A percentile compares a stretch with the other conserved stretches of the same genome.
phyloP scores from a whole-genome alignment of 768 basidiomycete species.

The Trametes maxima region DNA sequence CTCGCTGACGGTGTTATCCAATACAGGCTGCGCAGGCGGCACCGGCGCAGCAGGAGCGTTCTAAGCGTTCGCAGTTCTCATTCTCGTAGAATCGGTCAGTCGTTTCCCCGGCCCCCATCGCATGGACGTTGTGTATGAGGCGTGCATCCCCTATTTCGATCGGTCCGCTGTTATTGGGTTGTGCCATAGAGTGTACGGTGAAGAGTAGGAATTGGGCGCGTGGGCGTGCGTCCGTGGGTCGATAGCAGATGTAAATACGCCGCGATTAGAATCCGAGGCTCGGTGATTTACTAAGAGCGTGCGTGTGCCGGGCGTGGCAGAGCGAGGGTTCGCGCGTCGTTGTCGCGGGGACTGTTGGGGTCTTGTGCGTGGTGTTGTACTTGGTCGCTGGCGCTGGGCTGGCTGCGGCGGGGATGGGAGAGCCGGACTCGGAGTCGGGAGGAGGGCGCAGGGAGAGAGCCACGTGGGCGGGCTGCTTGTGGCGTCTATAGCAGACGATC shows the following conservation, averaged over 20 bases:
- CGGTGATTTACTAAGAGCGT: slow-evolving; percentile 5
- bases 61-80: not conserved
- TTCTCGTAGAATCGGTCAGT: slow-evolving; percentile 8
- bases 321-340: not conserved
- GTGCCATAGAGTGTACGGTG: not conserved
- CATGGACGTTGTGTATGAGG: slow-evolving; percentile 2
- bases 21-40: slow-evolving; percentile 5
- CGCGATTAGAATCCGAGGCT: slow-evolving; percentile 7
- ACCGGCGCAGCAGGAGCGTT: not conserved
- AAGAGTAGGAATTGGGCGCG: not conserved
- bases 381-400: not conserved
- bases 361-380: not conserved
- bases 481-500: slow-evolving; percentile 16
- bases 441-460: not conserved
- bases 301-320: not conserved
- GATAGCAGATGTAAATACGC: slow-evolving; percentile 1
- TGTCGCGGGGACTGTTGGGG: not conserved
- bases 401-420: slow-evolving; percentile 16
- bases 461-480: slow-evolving; percentile 21
- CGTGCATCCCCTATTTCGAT: slow-evolving; percentile 6
- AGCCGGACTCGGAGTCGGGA: slow-evolving; percentile 2
- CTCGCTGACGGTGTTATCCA: not conserved
- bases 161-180: slow-evolving; percentile 9
- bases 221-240: slow-evolving; percentile 9
- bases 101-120: slow-evolving; percentile 6